Percentiles rank a stretch among this genome's conserved stretches.
Evolutionary conservation across 2,329 filamentous ascomycete genomes (phyloP).

Genomic region (Penicillium hesseltinei): DNA sequence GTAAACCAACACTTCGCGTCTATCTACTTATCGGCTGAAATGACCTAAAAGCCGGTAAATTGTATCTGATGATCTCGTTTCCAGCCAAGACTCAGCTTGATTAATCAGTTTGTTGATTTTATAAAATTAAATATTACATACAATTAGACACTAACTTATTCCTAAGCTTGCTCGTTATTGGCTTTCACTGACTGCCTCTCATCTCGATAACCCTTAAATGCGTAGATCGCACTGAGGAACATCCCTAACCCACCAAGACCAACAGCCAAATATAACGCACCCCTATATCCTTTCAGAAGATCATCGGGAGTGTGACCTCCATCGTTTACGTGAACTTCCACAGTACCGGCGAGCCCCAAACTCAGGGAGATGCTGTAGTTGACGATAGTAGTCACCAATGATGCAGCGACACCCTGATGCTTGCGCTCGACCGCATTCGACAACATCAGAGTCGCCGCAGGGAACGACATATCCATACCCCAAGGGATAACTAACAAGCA

Average conservation of each 20-base stretch:
- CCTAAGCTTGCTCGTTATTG: not conserved
- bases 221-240: slow-evolving; percentile 16
- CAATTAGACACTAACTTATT: too few species aligned
- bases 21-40: too few species aligned
- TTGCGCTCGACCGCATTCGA: slow-evolving; percentile 51
- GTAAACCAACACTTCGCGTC: not conserved
- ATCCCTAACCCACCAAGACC: slow-evolving; percentile 33
- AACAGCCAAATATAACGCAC: slow-evolving; percentile 44
- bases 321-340: slow-evolving; percentile 52
- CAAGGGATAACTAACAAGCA: too few species aligned
- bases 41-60: too few species aligned
- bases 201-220: slow-evolving; percentile 12
- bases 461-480: slow-evolving; percentile 52
- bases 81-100: too few species aligned
- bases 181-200: not conserved
- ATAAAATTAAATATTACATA: too few species aligned
- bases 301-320: slow-evolving; percentile 37
- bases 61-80: too few species aligned
- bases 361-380: slow-evolving; percentile 68
- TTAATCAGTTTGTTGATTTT: too few species aligned
- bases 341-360: slow-evolving; percentile 64
- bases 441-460: slow-evolving; percentile 60
- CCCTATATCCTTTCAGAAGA: slow-evolving; percentile 40
- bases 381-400: slow-evolving; percentile 62
- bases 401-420: slow-evolving; percentile 54